Percentiles rank a stretch among this genome's conserved stretches.
phyloP scores from a whole-genome alignment of 176 grass and related monocot species.

The Aegilops speltoides region DNA sequence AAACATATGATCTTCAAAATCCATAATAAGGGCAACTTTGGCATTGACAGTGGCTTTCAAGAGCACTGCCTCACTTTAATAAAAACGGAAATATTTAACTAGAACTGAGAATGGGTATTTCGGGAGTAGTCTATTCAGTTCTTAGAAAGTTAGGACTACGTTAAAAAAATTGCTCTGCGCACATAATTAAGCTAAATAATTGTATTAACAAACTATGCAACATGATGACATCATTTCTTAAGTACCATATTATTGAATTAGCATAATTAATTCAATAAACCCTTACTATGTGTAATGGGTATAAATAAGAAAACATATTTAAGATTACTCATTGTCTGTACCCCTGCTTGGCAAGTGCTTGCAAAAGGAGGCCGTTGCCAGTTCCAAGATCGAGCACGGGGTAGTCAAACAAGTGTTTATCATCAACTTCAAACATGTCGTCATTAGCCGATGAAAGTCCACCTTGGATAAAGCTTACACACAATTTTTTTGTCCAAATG shows the following conservation, averaged over 20 bases:
- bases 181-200: slow-evolving; percentile 17
- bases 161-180: background rate
- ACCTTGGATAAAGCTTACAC: slow-evolving; percentile 35
- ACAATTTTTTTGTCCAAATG: slow-evolving; percentile 79
- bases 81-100: background rate
- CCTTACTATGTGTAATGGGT: background rate
- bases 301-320: slow-evolving; percentile 8
- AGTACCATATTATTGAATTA: background rate
- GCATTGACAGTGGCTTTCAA: background rate
- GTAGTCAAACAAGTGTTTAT: slow-evolving; percentile 56
- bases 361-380: slow-evolving; percentile 89
- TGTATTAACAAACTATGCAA: background rate
- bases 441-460: slow-evolving; percentile 10
- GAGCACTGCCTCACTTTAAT: background rate
- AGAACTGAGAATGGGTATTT: background rate
- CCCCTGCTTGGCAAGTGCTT: slow-evolving; percentile 86
- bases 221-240: background rate
- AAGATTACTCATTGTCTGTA: slow-evolving; percentile 33
- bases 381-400: slow-evolving; percentile 89
- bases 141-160: background rate
- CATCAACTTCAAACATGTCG: slow-evolving; percentile 46
- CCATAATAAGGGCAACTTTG: background rate
- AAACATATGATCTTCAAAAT: slow-evolving; percentile 6
- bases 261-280: background rate
- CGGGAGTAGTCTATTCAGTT: background rate